phyloP scores from a whole-genome alignment of 1,284 basidiomycete genomes.

The Cystobasidium slooffiae region DNA sequence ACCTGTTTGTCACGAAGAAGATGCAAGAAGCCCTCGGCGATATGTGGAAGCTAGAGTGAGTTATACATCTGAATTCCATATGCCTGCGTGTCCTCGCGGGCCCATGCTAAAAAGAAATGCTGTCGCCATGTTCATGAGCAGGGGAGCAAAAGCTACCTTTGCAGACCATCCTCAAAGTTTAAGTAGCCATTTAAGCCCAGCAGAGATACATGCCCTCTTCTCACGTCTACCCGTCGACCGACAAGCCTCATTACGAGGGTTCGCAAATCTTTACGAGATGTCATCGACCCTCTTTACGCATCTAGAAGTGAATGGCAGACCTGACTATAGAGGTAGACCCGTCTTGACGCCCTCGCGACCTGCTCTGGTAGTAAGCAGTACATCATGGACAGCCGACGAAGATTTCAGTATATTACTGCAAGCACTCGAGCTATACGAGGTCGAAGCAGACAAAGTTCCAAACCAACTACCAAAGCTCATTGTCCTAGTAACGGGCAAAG shows the following conservation, averaged over 20 bases:
- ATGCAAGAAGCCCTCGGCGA: conserved; percentile 74
- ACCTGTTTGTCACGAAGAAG: conserved; percentile 90
- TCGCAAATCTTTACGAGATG: conserved; percentile 52
- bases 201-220: conserved; percentile 62
- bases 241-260: conserved; percentile 52
- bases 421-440: conserved; percentile 74
- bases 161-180: conserved; percentile 83
- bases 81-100: background rate
- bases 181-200: conserved; percentile 64
- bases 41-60: conserved; percentile 78
- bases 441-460: conserved; percentile 65
- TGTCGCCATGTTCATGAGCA: conserved; percentile 55
- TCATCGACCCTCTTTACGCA: conserved; percentile 45
- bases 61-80: conserved; percentile 46
- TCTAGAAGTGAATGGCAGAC: conserved; percentile 15
- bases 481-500: conserved; percentile 90
- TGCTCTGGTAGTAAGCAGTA: conserved; percentile 86
- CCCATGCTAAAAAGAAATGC: background rate
- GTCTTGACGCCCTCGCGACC: conserved; percentile 52
- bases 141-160: conserved; percentile 75
- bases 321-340: conserved; percentile 54
- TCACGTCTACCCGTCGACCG: conserved; percentile 59
- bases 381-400: conserved; percentile 97
- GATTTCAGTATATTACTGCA: conserved; percentile 83
- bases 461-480: conserved; percentile 71